These are phyloP conservation scores for Cryptosporidium viatorum DNA, from an alignment of 169 alveolate genomes.

Conservation along the genomic window DNA sequence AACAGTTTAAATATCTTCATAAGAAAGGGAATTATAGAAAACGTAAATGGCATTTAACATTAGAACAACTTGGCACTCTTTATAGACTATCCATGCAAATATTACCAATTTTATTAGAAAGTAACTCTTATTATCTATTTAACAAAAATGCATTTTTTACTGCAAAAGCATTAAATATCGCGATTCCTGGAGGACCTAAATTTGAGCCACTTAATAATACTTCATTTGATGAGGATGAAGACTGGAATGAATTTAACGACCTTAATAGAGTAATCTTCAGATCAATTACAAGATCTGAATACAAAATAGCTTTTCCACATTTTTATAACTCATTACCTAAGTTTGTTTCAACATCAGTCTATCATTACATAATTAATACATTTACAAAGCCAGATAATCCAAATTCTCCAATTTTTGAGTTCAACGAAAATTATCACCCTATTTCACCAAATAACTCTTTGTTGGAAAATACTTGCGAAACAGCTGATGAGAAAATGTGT, in stretches of 20 bases:
- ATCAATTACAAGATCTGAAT: slow-evolving; percentile 96
- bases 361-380: slow-evolving; percentile 86
- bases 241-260: slow-evolving; percentile 99
- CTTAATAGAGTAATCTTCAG: slow-evolving; percentile 97
- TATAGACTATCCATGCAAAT: slow-evolving; percentile 97
- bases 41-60: slow-evolving; percentile 92
- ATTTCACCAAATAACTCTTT: slow-evolving; percentile 41
- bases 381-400: slow-evolving; percentile 93
- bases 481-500: slow-evolving; percentile 77
- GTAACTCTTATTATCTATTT: slow-evolving; percentile 97
- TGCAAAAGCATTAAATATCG: slow-evolving; percentile 99
- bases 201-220: slow-evolving; percentile 99
- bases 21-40: slow-evolving; percentile 93
- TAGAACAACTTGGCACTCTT: slow-evolving; percentile 97
- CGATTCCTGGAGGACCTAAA: slow-evolving; percentile 99
- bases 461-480: slow-evolving; percentile 71
- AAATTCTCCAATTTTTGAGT: slow-evolving; percentile 83
- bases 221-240: slow-evolving; percentile 98
- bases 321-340: slow-evolving; percentile 98
- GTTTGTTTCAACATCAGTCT: slow-evolving; percentile 89
- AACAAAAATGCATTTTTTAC: slow-evolving; percentile 96
- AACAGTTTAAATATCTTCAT: slow-evolving; percentile 80
- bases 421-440: slow-evolving; percentile 34
- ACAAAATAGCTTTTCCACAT: slow-evolving; percentile 99
- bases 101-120: slow-evolving; percentile 95